phyloP scores from a whole-genome alignment of 768 basidiomycete species.

The Russula foetens region DNA sequence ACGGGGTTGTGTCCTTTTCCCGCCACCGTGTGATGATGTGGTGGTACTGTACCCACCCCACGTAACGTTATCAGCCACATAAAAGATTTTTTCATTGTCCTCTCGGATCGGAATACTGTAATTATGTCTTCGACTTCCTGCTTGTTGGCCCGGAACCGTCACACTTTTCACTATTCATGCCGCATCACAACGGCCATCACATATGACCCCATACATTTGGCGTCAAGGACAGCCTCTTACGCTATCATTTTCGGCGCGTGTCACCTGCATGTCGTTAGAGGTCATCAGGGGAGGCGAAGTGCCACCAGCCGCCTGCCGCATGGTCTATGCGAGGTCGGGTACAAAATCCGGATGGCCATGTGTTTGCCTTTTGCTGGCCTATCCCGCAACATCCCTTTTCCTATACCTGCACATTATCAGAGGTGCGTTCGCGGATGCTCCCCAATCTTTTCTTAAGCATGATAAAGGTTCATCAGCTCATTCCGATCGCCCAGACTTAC shows the following conservation, averaged over 20 bases:
- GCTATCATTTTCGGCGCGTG: conserved; percentile 13
- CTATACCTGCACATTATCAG: conserved; percentile 9
- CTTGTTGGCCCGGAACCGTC: neutral
- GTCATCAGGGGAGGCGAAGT: conserved; percentile 6
- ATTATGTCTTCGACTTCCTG: too few relatives aligned
- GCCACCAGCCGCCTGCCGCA: conserved; percentile 16
- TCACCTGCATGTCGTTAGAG: conserved; percentile 14
- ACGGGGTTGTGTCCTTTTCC: too few relatives aligned
- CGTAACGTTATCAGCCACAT: too few relatives aligned
- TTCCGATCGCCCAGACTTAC: conserved; percentile 9
- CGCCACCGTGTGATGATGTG: too few relatives aligned
- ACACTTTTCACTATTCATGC: neutral
- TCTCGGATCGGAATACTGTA: too few relatives aligned
- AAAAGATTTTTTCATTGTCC: neutral
- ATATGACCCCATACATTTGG: neutral
- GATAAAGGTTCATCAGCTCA: conserved; percentile 6
- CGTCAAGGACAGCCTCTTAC: conserved; percentile 12
- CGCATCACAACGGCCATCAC: neutral
- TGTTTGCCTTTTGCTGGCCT: conserved; percentile 12
- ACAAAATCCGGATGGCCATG: conserved; percentile 14
- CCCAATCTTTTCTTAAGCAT: conserved; percentile 8
- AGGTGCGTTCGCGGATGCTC: conserved; percentile 6
- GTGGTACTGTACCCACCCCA: too few relatives aligned
- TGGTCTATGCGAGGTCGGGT: conserved; percentile 15
- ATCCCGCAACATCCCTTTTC: conserved; percentile 13